These are phyloP conservation scores for Monosporascus sp. DNA, from an alignment of 2,329 filamentous ascomycete genomes.

Conservation along the genomic window DNA sequence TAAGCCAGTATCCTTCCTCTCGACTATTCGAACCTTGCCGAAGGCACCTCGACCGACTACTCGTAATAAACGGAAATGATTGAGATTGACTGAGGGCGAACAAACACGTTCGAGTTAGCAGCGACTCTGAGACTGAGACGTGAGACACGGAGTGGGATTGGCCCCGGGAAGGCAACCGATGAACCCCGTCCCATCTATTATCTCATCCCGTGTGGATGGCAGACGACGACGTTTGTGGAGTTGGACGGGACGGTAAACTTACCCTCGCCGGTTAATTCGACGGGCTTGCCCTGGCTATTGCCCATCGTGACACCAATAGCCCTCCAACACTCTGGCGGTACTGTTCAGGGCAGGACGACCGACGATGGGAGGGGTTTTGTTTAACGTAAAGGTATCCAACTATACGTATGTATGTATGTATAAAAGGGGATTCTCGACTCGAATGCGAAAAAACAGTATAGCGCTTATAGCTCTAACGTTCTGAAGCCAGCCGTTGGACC, in stretches of 20 bases:
- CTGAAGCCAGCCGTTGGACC: too few species aligned
- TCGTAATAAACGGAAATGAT: constrained; percentile 90
- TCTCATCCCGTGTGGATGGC: neutral
- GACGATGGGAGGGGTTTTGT: neutral
- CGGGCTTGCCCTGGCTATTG: constrained; percentile 89
- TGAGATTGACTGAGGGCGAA: constrained; percentile 71
- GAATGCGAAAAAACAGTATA: neutral
- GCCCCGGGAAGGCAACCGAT: neutral
- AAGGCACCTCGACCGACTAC: constrained; percentile 98
- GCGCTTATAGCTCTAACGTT: too few species aligned
- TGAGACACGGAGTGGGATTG: neutral
- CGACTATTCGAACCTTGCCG: constrained; percentile 97
- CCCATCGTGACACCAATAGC: constrained; percentile 57
- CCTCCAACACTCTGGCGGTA: neutral
- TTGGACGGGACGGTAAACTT: constrained; percentile 31
- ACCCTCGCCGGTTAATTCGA: constrained; percentile 93
- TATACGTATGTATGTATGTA: neutral
- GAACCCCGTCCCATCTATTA: neutral
- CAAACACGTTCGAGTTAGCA: constrained; percentile 18
- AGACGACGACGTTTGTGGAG: neutral
- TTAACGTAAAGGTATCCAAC: neutral
- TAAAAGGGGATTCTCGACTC: neutral
- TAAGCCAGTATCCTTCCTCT: constrained; percentile 89
- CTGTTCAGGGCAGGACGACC: neutral
- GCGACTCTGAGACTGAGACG: neutral